Conservation (phyloP, 140 eudicot genomes). For the Cichorium intybus region DNA sequence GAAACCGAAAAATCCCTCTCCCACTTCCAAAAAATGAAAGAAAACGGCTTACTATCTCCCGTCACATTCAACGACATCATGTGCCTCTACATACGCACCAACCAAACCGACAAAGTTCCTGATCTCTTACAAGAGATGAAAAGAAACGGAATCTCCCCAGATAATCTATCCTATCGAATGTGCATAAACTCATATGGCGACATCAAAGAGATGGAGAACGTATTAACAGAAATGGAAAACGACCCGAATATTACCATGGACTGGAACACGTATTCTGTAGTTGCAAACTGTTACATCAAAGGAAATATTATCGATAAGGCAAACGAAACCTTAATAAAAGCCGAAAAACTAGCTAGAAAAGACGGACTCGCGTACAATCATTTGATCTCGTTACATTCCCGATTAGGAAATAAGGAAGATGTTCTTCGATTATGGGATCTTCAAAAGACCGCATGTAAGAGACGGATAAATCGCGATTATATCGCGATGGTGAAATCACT, state of each 20-base stretch:
- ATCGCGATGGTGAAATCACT: conserved; percentile 48
- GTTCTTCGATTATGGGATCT: conserved; percentile 70
- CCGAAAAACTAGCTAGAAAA: conserved; percentile 62
- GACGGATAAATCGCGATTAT: conserved; percentile 63
- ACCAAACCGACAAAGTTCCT: conserved; percentile 48
- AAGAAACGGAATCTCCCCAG: conserved; percentile 51
- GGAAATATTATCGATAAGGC: conserved; percentile 55
- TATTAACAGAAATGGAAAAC: conserved; percentile 64
- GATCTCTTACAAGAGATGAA: conserved; percentile 56
- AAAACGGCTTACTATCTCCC: conserved; percentile 48
- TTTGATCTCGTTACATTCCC: conserved; percentile 66
- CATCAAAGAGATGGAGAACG: conserved; percentile 54
- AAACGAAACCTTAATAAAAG: conserved; percentile 41
- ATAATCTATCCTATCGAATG: conserved; percentile 65
- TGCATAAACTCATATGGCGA: conserved; percentile 66
- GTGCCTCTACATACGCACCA: conserved; percentile 48
- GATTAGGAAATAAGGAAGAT: conserved; percentile 49
- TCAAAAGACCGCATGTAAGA: conserved; percentile 54
- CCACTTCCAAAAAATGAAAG: conserved; percentile 71
- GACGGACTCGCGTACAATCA: conserved; percentile 65
- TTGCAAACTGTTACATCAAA: conserved; percentile 52
- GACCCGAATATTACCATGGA: conserved; percentile 65
- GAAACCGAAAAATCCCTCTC: conserved; percentile 64
- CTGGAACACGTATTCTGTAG: conserved; percentile 83
- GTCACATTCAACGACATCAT: conserved; percentile 68